phyloP scores from a whole-genome alignment of 2,329 filamentous ascomycete species.

The Colletotrichum musicola region DNA sequence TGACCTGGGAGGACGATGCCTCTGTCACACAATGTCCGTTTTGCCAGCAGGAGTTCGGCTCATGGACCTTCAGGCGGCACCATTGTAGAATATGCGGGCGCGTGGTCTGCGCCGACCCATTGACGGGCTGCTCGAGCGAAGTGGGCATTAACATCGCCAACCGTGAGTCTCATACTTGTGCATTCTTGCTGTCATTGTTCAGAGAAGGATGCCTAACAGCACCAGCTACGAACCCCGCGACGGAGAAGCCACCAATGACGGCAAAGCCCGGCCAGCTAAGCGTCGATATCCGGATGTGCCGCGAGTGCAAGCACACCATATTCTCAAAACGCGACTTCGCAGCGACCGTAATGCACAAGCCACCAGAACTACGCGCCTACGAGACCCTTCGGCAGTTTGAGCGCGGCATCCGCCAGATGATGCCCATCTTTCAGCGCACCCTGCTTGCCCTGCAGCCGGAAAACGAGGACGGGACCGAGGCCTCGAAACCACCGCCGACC shows the following conservation, averaged over 20 bases:
- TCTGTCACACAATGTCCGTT: constrained; percentile 87
- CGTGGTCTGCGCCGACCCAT: constrained; percentile 90
- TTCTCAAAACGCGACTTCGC: constrained; percentile 81
- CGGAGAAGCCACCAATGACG: constrained; percentile 53
- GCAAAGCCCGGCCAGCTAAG: constrained; percentile 64
- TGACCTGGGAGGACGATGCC: constrained; percentile 94
- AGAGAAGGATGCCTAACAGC: constrained; percentile 20
- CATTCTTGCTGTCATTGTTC: neutral
- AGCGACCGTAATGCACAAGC: constrained; percentile 74
- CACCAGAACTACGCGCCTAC: constrained; percentile 83
- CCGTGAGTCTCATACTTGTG: constrained; percentile 47
- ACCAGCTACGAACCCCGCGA: constrained; percentile 56
- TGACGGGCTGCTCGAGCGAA: constrained; percentile 87
- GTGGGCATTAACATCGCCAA: constrained; percentile 81
- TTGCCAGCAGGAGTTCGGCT: constrained; percentile 94
- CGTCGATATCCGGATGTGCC: constrained; percentile 91
- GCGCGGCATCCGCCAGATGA: constrained; percentile 82
- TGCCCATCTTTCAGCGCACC: constrained; percentile 87
- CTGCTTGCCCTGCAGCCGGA: constrained; percentile 76
- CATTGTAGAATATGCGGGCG: constrained; percentile 95
- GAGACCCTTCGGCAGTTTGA: constrained; percentile 89
- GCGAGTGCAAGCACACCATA: constrained; percentile 79
- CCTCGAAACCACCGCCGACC: constrained; percentile 59
- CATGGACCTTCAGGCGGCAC: constrained; percentile 92
- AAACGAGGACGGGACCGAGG: constrained; percentile 49